A percentile compares a stretch with the other conserved stretches of the same genome.
phyloP scores from a whole-genome alignment of 179 eudicot genomes.

The Beta corolliflora region DNA sequence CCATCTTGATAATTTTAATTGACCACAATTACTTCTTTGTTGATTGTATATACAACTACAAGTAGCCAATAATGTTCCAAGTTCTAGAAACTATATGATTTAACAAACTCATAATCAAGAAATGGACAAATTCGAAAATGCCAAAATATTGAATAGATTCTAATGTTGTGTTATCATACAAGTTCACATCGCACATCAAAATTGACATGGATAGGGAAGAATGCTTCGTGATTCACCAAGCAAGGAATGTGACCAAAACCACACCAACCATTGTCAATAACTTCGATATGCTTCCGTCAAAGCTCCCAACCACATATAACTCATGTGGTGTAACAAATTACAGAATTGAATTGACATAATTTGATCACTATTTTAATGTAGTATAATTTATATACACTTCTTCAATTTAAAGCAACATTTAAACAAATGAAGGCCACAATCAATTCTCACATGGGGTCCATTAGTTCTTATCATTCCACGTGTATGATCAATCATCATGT shows the following conservation, averaged over 20 bases:
- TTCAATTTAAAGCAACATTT: too few species aligned
- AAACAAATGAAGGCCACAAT: neutral
- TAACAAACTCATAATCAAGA: neutral
- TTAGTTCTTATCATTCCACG: constrained; percentile 7
- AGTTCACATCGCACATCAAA: neutral
- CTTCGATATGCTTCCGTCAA: neutral
- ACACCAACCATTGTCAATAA: constrained; percentile 11
- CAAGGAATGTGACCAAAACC: neutral
- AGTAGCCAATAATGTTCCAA: too few species aligned
- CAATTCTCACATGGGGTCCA: too few species aligned
- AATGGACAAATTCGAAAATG: neutral
- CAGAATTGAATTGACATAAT: neutral
- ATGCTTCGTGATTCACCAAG: neutral
- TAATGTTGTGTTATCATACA: neutral
- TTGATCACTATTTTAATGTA: neutral
- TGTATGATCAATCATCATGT: constrained; percentile 19
- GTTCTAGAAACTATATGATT: too few species aligned
- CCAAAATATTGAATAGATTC: neutral
- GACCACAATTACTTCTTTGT: neutral
- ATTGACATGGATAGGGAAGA: neutral
- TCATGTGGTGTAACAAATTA: constrained; percentile 13
- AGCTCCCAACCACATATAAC: constrained; percentile 12
- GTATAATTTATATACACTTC: too few species aligned
- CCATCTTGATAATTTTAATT: neutral
- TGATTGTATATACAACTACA: too few species aligned